Evolutionary conservation across 768 basidiomycete genomes (phyloP), one percentile per base, ranked within the genome.

Genomic region (Nevesoporus exiguus): DNA sequence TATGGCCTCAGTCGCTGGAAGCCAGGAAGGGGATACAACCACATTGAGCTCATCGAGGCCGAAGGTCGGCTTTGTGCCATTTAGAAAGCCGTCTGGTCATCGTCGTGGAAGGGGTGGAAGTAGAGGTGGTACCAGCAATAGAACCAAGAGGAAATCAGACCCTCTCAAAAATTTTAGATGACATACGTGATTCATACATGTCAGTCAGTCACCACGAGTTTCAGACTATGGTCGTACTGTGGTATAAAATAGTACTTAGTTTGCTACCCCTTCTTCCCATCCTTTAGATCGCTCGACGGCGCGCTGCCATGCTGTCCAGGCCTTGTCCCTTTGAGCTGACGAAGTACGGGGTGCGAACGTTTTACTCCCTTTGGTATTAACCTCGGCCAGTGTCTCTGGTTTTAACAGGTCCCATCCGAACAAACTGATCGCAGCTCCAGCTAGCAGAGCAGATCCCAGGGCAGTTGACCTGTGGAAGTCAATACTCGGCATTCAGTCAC

Each of bases 401-500:
- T 83, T 81, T 43, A 73, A 76, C 49, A 98, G 73, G 70, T 98
- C 86, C 97, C 97, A 98, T 45, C 93, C 96, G 64, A 90, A 95
- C 22, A 98, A 76, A 7, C 79, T 74, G 47, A 98, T 80, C 2
- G 97, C 93, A 34, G 89, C 82, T 25, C 90, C 97, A 15, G 97
- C 97, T 29, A 97, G 84, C 51, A 99, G 76, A 22, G 97, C 97
- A 9, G 94, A 92, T 19, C 97, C 97, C 46, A 99, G 78, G 2
- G 97, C 97, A 15, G 97, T 99, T 3, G 92, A 95, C 71, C 90
- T 93, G 60, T n/a, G 48, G 36, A 27, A 17, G 25, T 10, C 7
- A 3, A 42, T 33, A n/a, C 30, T 41, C 9, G 30, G 10, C 1
- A 22, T 41, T 46, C 22, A 44, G 22, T 36, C 0, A 41, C n/a